These are phyloP conservation scores for Mycena latifolia DNA, from an alignment of 768 basidiomycete species.

Conservation along the genomic window DNA sequence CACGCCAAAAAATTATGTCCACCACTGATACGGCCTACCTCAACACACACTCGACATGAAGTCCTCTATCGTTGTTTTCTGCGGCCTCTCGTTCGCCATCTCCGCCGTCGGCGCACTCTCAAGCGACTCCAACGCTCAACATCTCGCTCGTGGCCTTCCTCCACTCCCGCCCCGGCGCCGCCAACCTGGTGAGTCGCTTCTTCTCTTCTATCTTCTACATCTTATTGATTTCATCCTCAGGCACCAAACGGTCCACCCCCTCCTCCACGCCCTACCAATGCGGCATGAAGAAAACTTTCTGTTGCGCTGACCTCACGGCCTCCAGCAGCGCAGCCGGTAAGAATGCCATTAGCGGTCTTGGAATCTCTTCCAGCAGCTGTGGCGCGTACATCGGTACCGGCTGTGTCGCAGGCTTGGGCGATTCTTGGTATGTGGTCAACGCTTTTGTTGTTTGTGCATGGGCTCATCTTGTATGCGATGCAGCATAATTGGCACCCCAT, in stretches of 20 bases:
- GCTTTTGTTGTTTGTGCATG: no score
- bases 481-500: background rate
- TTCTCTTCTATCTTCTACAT: background rate
- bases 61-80: constrained; percentile 36
- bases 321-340: background rate
- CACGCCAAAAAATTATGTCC: no score
- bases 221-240: background rate
- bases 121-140: constrained; percentile 57
- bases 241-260: background rate
- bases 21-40: no score
- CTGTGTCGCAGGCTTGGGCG: constrained; percentile 2
- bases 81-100: constrained; percentile 40
- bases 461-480: background rate
- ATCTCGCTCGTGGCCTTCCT: constrained; percentile 60
- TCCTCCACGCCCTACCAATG: constrained; percentile 16
- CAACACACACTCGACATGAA: constrained; percentile 22
- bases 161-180: constrained; percentile 46
- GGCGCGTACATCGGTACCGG: constrained; percentile 14
- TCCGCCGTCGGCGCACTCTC: constrained; percentile 36
- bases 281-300: constrained; percentile 11
- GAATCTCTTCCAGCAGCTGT: constrained; percentile 13
- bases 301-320: constrained; percentile 12
- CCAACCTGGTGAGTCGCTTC: background rate
- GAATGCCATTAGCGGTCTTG: constrained; percentile 7
- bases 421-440: constrained; percentile 15